phyloP scores from a whole-genome alignment of 345 rosid species.

The Eucalyptus albens region DNA sequence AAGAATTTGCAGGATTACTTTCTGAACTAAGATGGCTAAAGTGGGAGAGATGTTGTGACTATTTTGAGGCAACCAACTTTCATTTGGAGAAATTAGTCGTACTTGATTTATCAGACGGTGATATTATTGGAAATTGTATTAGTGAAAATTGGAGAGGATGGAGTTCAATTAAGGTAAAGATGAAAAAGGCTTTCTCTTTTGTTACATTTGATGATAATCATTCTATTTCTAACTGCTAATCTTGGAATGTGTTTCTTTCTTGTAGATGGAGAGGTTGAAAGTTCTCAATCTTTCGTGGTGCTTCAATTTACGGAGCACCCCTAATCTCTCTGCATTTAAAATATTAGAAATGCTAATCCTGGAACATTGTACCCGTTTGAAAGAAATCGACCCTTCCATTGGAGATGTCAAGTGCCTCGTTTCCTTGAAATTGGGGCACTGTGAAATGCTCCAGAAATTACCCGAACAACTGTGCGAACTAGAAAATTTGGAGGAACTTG shows the following conservation, averaged over 20 bases:
- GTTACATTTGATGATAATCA: not conserved
- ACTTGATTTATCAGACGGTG: rapidly evolving
- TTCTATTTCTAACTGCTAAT: not conserved
- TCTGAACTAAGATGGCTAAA: too few species aligned
- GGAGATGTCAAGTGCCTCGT: rapidly evolving
- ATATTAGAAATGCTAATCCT: rapidly evolving
- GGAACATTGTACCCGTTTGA: rapidly evolving
- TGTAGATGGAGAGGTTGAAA: too few species aligned
- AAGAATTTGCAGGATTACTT: too few species aligned
- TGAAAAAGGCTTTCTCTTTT: too few species aligned
- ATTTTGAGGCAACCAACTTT: rapidly evolving
- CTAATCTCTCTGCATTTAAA: rapidly evolving
- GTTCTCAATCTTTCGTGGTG: not conserved
- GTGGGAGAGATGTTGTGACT: rapidly evolving
- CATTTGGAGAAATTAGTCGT: not conserved
- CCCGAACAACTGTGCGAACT: rapidly evolving
- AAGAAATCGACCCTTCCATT: not conserved
- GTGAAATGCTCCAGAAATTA: rapidly evolving
- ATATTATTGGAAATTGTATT: rapidly evolving
- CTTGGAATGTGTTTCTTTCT: too few species aligned
- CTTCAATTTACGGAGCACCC: rapidly evolving
- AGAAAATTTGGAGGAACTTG: too few species aligned
- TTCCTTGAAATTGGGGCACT: rapidly evolving
- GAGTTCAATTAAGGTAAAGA: not conserved
- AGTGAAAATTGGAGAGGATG: not conserved